Percentiles rank a stretch among this genome's conserved stretches.
Conservation (phyloP, 768 basidiomycete genomes). For the Rhodotorula paludigena region DNA sequence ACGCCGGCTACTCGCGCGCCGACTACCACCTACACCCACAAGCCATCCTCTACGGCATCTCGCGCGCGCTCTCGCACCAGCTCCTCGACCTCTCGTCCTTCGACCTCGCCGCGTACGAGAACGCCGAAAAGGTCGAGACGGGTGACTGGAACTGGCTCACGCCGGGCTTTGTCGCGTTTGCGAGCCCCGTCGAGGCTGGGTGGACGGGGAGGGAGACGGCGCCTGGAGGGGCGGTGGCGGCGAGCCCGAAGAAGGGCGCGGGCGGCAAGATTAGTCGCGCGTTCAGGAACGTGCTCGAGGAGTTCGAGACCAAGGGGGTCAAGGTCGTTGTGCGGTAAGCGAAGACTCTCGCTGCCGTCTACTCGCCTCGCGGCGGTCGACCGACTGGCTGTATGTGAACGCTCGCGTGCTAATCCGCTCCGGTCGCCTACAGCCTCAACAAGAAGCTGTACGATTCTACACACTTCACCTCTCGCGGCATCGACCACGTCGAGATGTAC, state of each 20-base stretch:
- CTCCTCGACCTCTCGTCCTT: slow-evolving; percentile 56
- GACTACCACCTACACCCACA: slow-evolving; percentile 92
- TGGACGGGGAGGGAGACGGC: slow-evolving; percentile 3
- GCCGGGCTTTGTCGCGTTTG: slow-evolving; percentile 56
- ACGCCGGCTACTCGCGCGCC: slow-evolving; percentile 84
- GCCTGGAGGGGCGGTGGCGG: neutral
- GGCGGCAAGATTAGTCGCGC: slow-evolving; percentile 59
- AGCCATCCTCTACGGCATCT: slow-evolving; percentile 86
- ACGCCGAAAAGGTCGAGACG: slow-evolving; percentile 90
- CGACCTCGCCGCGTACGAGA: slow-evolving; percentile 85
- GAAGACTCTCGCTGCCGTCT: too few relatives aligned
- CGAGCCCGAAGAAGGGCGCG: slow-evolving; percentile 6
- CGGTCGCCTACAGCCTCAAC: slow-evolving; percentile 61
- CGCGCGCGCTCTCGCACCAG: slow-evolving; percentile 51
- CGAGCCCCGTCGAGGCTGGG: slow-evolving; percentile 59
- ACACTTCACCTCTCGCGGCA: slow-evolving; percentile 75
- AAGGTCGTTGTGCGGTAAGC: slow-evolving; percentile 66
- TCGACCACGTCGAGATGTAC: slow-evolving; percentile 84
- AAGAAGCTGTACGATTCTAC: slow-evolving; percentile 81
- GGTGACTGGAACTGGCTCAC: slow-evolving; percentile 83
- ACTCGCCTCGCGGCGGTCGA: neutral
- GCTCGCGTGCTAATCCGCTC: neutral
- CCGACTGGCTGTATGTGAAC: neutral
- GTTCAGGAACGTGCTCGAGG: slow-evolving; percentile 85
- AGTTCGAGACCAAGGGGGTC: slow-evolving; percentile 80